phyloP scores from a whole-genome alignment of 345 rosid species.

The Raphanus raphanistrum region DNA sequence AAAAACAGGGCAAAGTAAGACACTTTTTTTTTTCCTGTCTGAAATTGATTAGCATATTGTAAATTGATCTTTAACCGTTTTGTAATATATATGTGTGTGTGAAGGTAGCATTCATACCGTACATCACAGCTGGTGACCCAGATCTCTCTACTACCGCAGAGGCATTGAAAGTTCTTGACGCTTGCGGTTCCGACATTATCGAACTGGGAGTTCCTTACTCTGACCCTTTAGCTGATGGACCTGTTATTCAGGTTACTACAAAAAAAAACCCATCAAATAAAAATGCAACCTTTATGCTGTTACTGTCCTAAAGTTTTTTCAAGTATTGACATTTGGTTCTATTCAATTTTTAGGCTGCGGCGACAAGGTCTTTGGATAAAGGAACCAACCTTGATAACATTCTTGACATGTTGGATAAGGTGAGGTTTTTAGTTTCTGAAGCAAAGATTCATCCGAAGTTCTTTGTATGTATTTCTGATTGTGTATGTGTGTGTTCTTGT shows the following conservation, averaged over 20 bases:
- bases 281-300: constrained; percentile 5
- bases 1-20: constrained; percentile 69
- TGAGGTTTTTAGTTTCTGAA: constrained; percentile 26
- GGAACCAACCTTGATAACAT: constrained; percentile 70
- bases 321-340: background rate
- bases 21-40: background rate
- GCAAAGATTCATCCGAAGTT: background rate
- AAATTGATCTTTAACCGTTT: background rate
- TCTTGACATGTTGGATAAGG: constrained; percentile 80
- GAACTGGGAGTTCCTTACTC: constrained; percentile 89
- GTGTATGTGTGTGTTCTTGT: background rate
- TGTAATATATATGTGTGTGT: background rate
- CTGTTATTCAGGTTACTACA: constrained; percentile 76
- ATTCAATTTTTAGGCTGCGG: constrained; percentile 65
- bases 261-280: background rate
- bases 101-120: constrained; percentile 88
- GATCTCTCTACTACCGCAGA: constrained; percentile 89
- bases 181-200: constrained; percentile 82
- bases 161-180: constrained; percentile 78
- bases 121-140: constrained; percentile 97
- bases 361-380: constrained; percentile 72
- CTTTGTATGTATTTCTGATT: background rate
- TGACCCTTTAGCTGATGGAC: constrained; percentile 96
- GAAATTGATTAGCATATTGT: background rate
- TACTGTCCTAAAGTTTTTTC: background rate